Conservation (phyloP, 2,329 filamentous ascomycete species). For the Hymenotorrendiella dingleyae region DNA sequence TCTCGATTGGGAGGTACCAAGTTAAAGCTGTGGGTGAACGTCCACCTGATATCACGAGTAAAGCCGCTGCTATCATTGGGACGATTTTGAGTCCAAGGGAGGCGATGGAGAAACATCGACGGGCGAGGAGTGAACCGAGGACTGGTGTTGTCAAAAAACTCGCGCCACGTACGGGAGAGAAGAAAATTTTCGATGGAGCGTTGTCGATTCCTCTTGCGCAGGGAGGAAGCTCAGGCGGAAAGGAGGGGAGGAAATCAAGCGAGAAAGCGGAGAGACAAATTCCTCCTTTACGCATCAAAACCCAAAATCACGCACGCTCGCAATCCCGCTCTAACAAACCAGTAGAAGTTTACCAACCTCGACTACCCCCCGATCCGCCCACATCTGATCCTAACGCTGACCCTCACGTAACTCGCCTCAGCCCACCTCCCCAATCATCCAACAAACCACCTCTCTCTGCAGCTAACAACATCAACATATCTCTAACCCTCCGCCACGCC, state of each 20-base stretch:
- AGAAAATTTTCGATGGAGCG: too few relatives aligned
- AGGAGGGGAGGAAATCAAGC: neutral
- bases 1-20: slow-evolving; percentile 1
- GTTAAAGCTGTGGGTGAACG: neutral
- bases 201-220: too few relatives aligned
- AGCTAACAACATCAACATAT: too few relatives aligned
- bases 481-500: too few relatives aligned
- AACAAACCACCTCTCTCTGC: too few relatives aligned
- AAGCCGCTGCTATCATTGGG: slow-evolving; percentile 4
- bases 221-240: too few relatives aligned
- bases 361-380: neutral
- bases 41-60: neutral
- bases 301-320: neutral
- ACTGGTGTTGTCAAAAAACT: neutral
- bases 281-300: neutral
- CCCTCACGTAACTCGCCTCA: neutral
- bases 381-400: neutral
- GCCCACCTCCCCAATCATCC: neutral
- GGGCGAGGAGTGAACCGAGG: slow-evolving; percentile 3
- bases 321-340: neutral
- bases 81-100: slow-evolving; percentile 7
- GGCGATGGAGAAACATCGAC: slow-evolving; percentile 4
- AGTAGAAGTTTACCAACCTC: slow-evolving; percentile 3
- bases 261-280: neutral
- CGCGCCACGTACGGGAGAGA: too few relatives aligned